A percentile compares a stretch with the other conserved stretches of the same genome.
Conservation (phyloP, 1,284 basidiomycete genomes). For the Apiotrichum mycotoxinovorans region DNA sequence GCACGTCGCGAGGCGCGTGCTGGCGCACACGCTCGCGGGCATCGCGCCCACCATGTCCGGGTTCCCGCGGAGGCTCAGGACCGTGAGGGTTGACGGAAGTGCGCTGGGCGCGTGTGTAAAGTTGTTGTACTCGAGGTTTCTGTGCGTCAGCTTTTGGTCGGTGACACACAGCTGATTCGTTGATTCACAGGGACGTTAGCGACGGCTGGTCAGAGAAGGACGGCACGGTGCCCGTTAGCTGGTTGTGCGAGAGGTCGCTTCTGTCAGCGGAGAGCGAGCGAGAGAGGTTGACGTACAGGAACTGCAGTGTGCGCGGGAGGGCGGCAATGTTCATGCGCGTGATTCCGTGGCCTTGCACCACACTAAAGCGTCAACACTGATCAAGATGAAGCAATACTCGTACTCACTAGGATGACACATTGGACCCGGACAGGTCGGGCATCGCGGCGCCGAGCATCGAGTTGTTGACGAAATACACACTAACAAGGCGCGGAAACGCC, state of each 20-base stretch:
- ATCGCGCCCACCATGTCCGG: neutral
- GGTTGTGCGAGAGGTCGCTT: constrained; percentile 46
- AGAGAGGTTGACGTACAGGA: neutral
- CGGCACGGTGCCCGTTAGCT: constrained; percentile 32
- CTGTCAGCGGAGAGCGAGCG: neutral
- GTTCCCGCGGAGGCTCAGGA: constrained; percentile 3
- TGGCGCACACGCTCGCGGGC: neutral
- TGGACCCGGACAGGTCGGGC: constrained; percentile 2
- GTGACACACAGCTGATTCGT: too few relatives aligned
- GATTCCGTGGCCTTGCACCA: neutral
- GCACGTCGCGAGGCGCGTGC: neutral
- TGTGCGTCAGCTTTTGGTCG: neutral
- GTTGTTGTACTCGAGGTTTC: constrained; percentile 7
- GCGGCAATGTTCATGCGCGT: neutral
- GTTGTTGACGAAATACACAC: neutral
- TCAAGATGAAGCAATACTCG: too few relatives aligned
- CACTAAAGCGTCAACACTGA: too few relatives aligned
- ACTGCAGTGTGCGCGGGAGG: neutral
- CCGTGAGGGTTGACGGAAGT: neutral
- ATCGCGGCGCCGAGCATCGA: constrained; percentile 7
- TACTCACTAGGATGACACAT: constrained; percentile 40
- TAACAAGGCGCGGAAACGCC: neutral
- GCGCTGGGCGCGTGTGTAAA: neutral
- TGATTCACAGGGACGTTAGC: too few relatives aligned
- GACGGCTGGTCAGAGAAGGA: constrained; percentile 25